Evolutionary conservation across 306 rosid genomes (phyloP), one percentile per base, ranked within the genome.

Genomic region (Vigna radiata): DNA sequence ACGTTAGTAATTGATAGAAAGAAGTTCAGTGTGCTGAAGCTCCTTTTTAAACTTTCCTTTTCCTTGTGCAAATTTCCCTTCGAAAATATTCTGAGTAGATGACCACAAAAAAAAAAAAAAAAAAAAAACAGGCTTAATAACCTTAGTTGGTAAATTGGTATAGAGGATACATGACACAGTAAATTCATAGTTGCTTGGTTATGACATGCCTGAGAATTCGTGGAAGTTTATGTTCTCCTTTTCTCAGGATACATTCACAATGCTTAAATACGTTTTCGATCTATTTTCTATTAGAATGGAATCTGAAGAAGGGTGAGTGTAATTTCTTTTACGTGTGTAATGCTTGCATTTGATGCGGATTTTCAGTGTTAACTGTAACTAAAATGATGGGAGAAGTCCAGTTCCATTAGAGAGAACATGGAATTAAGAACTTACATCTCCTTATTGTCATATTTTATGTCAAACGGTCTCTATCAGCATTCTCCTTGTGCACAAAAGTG

Each of bases 41-140:
- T 5, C 75, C 75, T 44, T 54, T 55, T 54, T 46, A 33, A 65
- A 64, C 37, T 66, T 73, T 33, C n/a, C 27, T 21, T 72, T 53
- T 15, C 58, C 46, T 73, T 37, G 23, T 52, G 39, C 54, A 23
- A 27, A 39, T 8, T 27, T 9, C 47, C 78, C 67, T 60, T 53
- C 6, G 7, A 27, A 53, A 17, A 62, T 71, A 71, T 59, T 60
- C 37, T 17, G 27, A 16, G 16, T 44, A 39, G 29, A 63, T 27
- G 39, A 63, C 52, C 37, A 17, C 78, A 52, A 39, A 11, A 52
- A 41, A 19, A 39, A 31, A 27, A 27, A 27, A 36, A n/a, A n/a
- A 41, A 19, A 39, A 31, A 27, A 27, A 27, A 36, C 11, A n/a
- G 18, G 17, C 56, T 72, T 56, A 67, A 55, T 16, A 14, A 2